These are phyloP conservation scores for Paraurostyla sp. DNA, from an alignment of 73 alveolate genomes.

Conservation along the genomic window DNA sequence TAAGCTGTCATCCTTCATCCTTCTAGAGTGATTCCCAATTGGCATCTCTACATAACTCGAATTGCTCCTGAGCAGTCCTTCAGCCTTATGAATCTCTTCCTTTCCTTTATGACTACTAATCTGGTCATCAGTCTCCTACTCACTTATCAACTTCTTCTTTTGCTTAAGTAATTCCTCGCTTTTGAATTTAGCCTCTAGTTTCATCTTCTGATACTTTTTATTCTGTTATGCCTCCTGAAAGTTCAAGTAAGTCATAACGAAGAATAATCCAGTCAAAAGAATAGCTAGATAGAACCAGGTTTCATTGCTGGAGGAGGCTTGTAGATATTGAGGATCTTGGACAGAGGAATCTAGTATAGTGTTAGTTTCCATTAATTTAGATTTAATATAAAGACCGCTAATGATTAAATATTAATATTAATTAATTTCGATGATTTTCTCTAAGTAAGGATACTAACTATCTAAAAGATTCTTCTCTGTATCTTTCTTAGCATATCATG, in stretches of 20 bases:
- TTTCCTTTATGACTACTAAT: background rate
- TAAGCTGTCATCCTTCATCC: slow-evolving; percentile 55
- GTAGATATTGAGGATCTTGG: no score
- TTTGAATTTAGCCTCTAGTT: slow-evolving; percentile 1
- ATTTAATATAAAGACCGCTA: background rate
- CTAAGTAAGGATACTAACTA: slow-evolving; percentile 41
- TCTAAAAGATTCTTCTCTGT: slow-evolving; percentile 45
- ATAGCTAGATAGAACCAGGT: slow-evolving; percentile 53
- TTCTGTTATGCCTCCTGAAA: background rate
- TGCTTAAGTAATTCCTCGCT: slow-evolving; percentile 30
- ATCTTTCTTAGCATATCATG: background rate
- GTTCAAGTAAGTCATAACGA: slow-evolving; percentile 1
- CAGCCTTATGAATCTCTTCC: slow-evolving; percentile 23
- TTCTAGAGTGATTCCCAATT: background rate
- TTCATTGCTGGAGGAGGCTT: background rate
- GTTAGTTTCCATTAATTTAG: background rate
- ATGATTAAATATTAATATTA: background rate
- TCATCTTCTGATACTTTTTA: slow-evolving; percentile 9
- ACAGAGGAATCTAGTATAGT: background rate
- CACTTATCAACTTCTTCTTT: slow-evolving; percentile 10
- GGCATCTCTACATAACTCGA: slow-evolving; percentile 35
- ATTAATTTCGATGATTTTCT: background rate
- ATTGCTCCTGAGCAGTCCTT: slow-evolving; percentile 15
- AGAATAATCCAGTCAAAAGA: background rate
- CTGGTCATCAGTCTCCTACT: background rate